A percentile compares a stretch with the other conserved stretches of the same genome.
phyloP scores from a whole-genome alignment of 2,329 filamentous ascomycete species.

The Exophiala viscosa region DNA sequence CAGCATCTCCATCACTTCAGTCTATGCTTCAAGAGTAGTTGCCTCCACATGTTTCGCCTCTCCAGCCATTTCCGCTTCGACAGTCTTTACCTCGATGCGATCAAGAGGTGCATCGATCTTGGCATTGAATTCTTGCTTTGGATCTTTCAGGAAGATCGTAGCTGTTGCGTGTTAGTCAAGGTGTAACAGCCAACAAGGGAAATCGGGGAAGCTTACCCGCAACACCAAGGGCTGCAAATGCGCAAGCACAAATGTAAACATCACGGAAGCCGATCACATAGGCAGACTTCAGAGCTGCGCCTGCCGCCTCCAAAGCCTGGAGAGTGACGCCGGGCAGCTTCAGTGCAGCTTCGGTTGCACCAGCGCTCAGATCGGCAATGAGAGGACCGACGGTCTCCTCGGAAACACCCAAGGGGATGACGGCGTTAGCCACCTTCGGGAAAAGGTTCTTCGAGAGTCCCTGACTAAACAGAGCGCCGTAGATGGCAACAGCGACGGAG shows the following conservation, averaged over 20 bases:
- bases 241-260: constrained; percentile 1
- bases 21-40: neutral
- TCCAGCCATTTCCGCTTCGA: too few relatives aligned
- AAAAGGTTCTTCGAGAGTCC: constrained; percentile 11
- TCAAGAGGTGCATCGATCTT: constrained; percentile 8
- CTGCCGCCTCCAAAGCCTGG: constrained; percentile 11
- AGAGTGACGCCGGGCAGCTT: constrained; percentile 12
- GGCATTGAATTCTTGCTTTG: constrained; percentile 6
- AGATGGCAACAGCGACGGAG: constrained; percentile 16
- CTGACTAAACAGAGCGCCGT: constrained; percentile 14
- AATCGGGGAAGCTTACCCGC: neutral
- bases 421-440: constrained; percentile 14
- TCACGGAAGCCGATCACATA: constrained; percentile 8
- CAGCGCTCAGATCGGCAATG: constrained; percentile 7
- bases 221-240: constrained; percentile 3
- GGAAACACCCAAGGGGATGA: constrained; percentile 15
- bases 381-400: constrained; percentile 2
- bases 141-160: neutral
- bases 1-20: neutral
- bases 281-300: constrained; percentile 9
- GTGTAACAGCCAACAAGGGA: neutral
- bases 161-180: constrained; percentile 1
- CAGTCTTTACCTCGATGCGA: too few relatives aligned
- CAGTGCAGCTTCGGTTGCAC: neutral
- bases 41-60: neutral